Evolutionary conservation across 768 basidiomycete species (phyloP), one percentile per base, ranked within the genome.

Genomic region (Mycena metata): DNA sequence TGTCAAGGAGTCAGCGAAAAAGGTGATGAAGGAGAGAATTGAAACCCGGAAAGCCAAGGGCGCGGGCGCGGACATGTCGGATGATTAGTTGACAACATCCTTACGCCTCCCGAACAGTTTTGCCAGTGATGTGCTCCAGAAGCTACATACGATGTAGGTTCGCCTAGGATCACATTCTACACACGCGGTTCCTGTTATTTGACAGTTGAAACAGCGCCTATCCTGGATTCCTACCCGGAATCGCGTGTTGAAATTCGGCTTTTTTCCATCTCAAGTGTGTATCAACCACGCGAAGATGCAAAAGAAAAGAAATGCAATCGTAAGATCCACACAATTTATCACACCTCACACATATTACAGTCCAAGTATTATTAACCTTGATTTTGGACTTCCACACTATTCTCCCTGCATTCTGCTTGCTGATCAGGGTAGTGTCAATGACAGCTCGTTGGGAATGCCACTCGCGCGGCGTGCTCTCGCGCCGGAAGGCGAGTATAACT

Each of bases 1-100:
- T 3, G 90, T 86, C 0, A 83, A 86, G 65, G 82, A 82, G 64
- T 76, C 75, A 23, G 86, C 87, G 11, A 83, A 79, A 69, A 79
- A 78, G 63, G 69, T 75, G 26, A 86, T 87, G 86, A 79, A 81
- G 69, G 81, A 83, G 57, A 80, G 85, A 59, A 76, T 86, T 57
- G 83, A 83, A 61, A 82, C 81, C 59, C 78, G 79, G 69, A 84
- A 81, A 74, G 79, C 80, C 50, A 81, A 78, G 66, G 85, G 84
- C 51, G 81, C 82, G 60, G 82, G 84, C 51, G 81, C 82, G 60
- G 82, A 79, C 49, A 84, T 85, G 80, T 82, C 86, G 69, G 85
- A 86, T 70, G 82, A 85, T 75, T 86, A 69, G 59, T 59, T 26
- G 36, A 42, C 55, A 69, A n/a, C 24, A 41, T 42, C 39, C 49